Evolutionary conservation across 768 basidiomycete genomes (phyloP).

Genomic region (Boletus coccyginus): DNA sequence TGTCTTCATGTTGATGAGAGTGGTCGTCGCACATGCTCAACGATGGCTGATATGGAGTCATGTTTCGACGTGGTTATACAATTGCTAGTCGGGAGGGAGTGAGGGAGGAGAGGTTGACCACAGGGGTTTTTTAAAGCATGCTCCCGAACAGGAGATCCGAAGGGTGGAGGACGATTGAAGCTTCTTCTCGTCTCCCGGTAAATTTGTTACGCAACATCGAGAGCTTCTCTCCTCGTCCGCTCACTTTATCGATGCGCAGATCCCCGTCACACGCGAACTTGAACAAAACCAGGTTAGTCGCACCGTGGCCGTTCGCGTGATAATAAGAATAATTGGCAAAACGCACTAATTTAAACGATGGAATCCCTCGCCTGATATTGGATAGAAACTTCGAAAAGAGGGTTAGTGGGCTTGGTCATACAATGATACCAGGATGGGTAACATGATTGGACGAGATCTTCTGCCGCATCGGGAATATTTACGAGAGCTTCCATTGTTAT

Average conservation of each 20-base stretch:
- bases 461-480: background rate
- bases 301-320: background rate
- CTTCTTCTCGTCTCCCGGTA: background rate
- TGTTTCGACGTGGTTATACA: background rate
- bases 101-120: background rate
- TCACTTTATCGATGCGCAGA: background rate
- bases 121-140: constrained; percentile 4
- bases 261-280: background rate
- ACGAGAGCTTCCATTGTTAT: background rate
- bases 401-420: background rate
- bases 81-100: background rate
- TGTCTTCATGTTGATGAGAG: background rate
- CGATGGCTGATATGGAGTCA: background rate
- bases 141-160: background rate
- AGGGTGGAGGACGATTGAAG: background rate
- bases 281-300: background rate
- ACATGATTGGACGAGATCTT: background rate
- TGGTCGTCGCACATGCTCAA: background rate
- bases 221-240: background rate
- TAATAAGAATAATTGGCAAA: background rate
- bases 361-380: background rate
- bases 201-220: background rate
- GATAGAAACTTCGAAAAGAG: background rate
- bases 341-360: background rate
- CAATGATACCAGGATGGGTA: background rate